phyloP scores from a whole-genome alignment of 2,329 filamentous ascomycete species.

The Claviceps capensis region DNA sequence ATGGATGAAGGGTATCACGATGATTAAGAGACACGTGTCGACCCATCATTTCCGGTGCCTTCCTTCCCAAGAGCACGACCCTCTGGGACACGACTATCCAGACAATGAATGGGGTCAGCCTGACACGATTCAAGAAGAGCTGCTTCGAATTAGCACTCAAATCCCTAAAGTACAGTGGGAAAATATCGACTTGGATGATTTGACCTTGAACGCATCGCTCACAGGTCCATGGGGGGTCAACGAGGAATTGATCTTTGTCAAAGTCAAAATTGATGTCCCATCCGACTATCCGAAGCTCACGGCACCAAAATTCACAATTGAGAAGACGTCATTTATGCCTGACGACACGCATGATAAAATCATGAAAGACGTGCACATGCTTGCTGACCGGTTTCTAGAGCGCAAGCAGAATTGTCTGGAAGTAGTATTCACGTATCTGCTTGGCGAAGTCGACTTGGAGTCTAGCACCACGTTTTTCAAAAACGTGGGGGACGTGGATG shows the following conservation, averaged over 20 bases:
- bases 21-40: slow-evolving; percentile 40
- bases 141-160: slow-evolving; percentile 46
- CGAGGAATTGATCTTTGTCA: slow-evolving; percentile 44
- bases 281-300: slow-evolving; percentile 42
- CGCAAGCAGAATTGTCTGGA: slow-evolving; percentile 49
- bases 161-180: slow-evolving; percentile 53
- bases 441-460: slow-evolving; percentile 49
- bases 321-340: slow-evolving; percentile 49
- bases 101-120: slow-evolving; percentile 46
- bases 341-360: slow-evolving; percentile 37
- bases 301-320: slow-evolving; percentile 44
- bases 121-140: slow-evolving; percentile 50
- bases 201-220: slow-evolving; percentile 45
- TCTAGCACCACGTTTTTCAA: slow-evolving; percentile 48
- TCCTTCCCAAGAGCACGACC: slow-evolving; percentile 36
- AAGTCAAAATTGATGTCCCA: slow-evolving; percentile 47
- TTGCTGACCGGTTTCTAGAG: slow-evolving; percentile 40
- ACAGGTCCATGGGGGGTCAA: slow-evolving; percentile 50
- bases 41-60: slow-evolving; percentile 27
- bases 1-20: slow-evolving; percentile 57
- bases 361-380: slow-evolving; percentile 40
- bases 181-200: slow-evolving; percentile 47
- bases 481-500: slow-evolving; percentile 49
- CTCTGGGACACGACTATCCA: slow-evolving; percentile 37
- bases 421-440: slow-evolving; percentile 46